Percentiles rank a stretch among this genome's conserved stretches.
phyloP scores from a whole-genome alignment of 2,329 filamentous ascomycete genomes.

The Talaromyces sp. region DNA sequence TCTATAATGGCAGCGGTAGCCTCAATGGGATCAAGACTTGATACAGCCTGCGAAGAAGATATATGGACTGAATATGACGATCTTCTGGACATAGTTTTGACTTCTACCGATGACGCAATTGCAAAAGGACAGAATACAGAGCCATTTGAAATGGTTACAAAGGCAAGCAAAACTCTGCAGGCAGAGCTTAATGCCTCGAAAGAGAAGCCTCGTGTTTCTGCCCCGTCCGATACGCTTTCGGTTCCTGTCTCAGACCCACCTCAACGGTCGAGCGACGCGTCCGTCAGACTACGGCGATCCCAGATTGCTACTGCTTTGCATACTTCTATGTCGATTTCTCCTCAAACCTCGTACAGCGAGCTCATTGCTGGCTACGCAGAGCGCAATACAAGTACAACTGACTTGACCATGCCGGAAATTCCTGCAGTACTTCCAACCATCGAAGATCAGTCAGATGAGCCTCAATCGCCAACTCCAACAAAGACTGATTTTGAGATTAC shows the following conservation, averaged over 20 bases:
- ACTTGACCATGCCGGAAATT: slow-evolving; percentile 18
- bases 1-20: slow-evolving; percentile 60
- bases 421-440: slow-evolving; percentile 17
- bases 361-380: slow-evolving; percentile 49
- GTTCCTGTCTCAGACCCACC: slow-evolving; percentile 21
- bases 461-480: slow-evolving; percentile 21
- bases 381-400: slow-evolving; percentile 20
- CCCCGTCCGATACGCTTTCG: slow-evolving; percentile 18
- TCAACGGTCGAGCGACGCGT: slow-evolving; percentile 26
- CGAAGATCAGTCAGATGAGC: slow-evolving; percentile 21
- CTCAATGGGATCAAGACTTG: slow-evolving; percentile 60
- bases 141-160: slow-evolving; percentile 33
- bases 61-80: slow-evolving; percentile 95
- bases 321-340: slow-evolving; percentile 45
- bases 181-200: slow-evolving; percentile 25
- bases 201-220: slow-evolving; percentile 1
- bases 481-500: slow-evolving; percentile 23
- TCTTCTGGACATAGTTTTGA: slow-evolving; percentile 67
- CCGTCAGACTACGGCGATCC: slow-evolving; percentile 45
- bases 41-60: slow-evolving; percentile 71
- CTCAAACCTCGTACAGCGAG: slow-evolving; percentile 52
- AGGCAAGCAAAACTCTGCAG: slow-evolving; percentile 35
- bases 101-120: slow-evolving; percentile 30
- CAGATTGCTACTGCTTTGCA: slow-evolving; percentile 49
- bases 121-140: slow-evolving; percentile 17